These are phyloP conservation scores for Neospora caninum DNA, from an alignment of 169 alveolate genomes.

Conservation along the genomic window DNA sequence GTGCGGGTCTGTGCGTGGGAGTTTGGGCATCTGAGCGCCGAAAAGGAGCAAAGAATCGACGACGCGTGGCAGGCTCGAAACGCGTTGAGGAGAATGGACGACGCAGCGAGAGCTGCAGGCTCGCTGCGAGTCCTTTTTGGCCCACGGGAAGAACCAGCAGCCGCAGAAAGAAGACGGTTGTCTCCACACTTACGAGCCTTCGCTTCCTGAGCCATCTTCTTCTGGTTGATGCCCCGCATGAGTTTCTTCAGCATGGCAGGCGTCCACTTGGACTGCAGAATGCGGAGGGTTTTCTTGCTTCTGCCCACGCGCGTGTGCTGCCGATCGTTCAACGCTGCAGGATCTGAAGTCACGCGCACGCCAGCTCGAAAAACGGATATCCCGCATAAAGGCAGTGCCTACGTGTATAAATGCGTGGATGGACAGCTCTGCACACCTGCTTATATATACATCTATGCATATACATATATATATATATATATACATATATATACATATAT, in stretches of 20 bases:
- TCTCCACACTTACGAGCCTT: background rate
- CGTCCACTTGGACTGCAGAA: constrained; percentile 33
- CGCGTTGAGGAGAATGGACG: too few species aligned
- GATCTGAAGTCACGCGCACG: background rate
- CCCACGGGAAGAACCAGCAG: too few species aligned
- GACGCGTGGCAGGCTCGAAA: too few species aligned
- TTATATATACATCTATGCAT: background rate
- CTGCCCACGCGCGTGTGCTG: constrained; percentile 41
- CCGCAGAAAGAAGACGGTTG: too few species aligned
- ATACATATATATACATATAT: background rate
- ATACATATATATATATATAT: background rate
- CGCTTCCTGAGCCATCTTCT: background rate
- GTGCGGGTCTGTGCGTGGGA: too few species aligned
- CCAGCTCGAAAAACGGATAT: background rate
- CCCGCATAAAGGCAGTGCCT: background rate
- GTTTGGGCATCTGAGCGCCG: too few species aligned
- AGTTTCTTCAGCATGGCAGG: constrained; percentile 16
- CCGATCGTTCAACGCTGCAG: constrained; percentile 30
- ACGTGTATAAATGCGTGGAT: background rate
- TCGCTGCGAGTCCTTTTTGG: too few species aligned
- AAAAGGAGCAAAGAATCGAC: too few species aligned
- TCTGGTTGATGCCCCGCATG: background rate
- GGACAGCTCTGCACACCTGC: background rate
- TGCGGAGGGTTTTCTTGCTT: background rate
- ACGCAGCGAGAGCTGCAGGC: too few species aligned